Conservation (phyloP, 352 stramenopile genomes). For the Globisporangium megalacanthum region DNA sequence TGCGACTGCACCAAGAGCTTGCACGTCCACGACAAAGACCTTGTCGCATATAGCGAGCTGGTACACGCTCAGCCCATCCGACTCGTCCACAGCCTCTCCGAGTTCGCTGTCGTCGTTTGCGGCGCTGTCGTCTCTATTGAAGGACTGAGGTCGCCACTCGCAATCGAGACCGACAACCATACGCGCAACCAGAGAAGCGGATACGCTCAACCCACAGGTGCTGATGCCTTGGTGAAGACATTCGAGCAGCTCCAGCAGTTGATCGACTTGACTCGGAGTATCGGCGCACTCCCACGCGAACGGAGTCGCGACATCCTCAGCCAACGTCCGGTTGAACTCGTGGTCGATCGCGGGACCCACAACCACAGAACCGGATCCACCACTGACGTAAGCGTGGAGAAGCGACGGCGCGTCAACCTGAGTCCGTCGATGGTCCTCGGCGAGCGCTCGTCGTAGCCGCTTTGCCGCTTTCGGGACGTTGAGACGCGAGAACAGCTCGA, state of each 20-base stretch:
- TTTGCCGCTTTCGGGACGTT: conserved; percentile 58
- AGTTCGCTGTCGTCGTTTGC: conserved; percentile 12
- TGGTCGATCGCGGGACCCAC: conserved; percentile 19
- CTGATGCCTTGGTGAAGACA: conserved; percentile 1
- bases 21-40: conserved; percentile 58
- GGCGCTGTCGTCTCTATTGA: conserved; percentile 15
- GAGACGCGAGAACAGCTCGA: conserved; percentile 21
- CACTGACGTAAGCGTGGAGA: not conserved
- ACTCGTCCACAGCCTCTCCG: not conserved
- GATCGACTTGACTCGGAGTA: conserved; percentile 16
- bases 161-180: conserved; percentile 54
- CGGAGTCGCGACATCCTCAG: not conserved
- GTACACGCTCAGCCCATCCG: conserved; percentile 44
- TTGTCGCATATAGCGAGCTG: conserved; percentile 35
- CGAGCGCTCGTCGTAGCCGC: conserved; percentile 29
- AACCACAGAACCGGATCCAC: not conserved
- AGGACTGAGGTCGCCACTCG: conserved; percentile 55
- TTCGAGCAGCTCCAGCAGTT: conserved; percentile 19
- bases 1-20: conserved; percentile 31
- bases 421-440: not conserved
- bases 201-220: not conserved
- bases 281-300: conserved; percentile 33
- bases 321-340: conserved; percentile 15
- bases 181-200: conserved; percentile 8
- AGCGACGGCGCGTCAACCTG: not conserved